Evolutionary conservation across 2,329 filamentous ascomycete species (phyloP), one percentile per base, ranked within the genome.

Genomic region (Arthrobotrys sinensis): DNA sequence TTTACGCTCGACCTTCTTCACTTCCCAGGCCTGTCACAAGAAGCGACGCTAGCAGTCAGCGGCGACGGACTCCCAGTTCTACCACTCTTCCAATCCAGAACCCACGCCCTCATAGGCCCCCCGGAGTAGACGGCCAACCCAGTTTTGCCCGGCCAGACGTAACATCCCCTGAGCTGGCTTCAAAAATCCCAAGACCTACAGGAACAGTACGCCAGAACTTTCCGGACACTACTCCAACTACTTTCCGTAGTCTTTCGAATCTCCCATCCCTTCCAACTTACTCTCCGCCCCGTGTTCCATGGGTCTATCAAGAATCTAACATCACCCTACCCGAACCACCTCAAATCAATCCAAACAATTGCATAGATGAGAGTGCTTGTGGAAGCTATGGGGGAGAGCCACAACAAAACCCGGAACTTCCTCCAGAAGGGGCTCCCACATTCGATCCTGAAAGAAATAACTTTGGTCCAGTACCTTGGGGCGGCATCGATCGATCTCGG

Each of bases 121-220:
- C 34, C 24, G 16, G 10, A 43, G 8, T 21, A 24, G 5, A 40
- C 3, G 28, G 19, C 2, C 1, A 2, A 19, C 6, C 21, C 7
- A 55, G 19, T 11, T 19, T 55, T 55, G 36, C 28, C 21, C 52
- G 52, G 21, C 11, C 32, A 38, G 52, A 55, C n/a, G 7, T 16
- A 11, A 16, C 28, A 16, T 10, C 28, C 14, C n/a, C 32, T 19
- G 55, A 24, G 1, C 45, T 43, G 8, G 46, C 45, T 28, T 72
- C 68, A 14, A 72, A 32, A 50, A 68, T 68, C 2, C 64, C 64
- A 19, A 52, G 64, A 6, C 50, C n/a, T 14, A 36, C 19, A 10
- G 50, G 64, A 19, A 19, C 10, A 21, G 14, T 38, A 4, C 52
- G 52, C 2, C 11, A 24, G 14, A 67, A 38, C 1, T 14, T 11